Conservation (phyloP, 805 yeast genomes). For the Zygotorulaspora florentina region DNA sequence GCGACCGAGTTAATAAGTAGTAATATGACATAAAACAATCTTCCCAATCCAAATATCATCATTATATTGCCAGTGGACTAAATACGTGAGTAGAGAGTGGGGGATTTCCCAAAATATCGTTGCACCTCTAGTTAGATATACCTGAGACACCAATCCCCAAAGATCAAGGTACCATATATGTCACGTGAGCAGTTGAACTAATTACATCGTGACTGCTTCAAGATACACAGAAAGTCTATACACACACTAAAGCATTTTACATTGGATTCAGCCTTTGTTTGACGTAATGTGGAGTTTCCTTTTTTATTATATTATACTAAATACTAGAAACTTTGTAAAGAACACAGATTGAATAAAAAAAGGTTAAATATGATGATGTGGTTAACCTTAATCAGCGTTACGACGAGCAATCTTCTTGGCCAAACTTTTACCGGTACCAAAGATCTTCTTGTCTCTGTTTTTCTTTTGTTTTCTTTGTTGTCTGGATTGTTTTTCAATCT, state of each 20-base stretch:
- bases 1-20: constrained; percentile 71
- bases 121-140: too few species aligned
- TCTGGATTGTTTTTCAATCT: constrained; percentile 97
- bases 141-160: too few species aligned
- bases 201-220: neutral
- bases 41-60: constrained; percentile 57
- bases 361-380: constrained; percentile 7
- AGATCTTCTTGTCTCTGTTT: constrained; percentile 99
- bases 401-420: constrained; percentile 91
- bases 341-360: constrained; percentile 13
- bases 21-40: constrained; percentile 49
- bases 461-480: constrained; percentile 99
- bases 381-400: constrained; percentile 64
- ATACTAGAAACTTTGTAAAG: constrained; percentile 17
- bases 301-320: constrained; percentile 16
- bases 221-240: neutral
- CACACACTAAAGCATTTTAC: neutral
- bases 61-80: constrained; percentile 1
- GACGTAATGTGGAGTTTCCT: constrained; percentile 16
- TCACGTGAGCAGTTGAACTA: too few species aligned
- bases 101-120: too few species aligned
- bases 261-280: neutral
- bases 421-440: constrained; percentile 95
- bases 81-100: too few species aligned
- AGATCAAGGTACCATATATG: too few species aligned